These are phyloP conservation scores for Vickermania ingenoplastis DNA, from an alignment of 208 protist genomes.

Conservation along the genomic window DNA sequence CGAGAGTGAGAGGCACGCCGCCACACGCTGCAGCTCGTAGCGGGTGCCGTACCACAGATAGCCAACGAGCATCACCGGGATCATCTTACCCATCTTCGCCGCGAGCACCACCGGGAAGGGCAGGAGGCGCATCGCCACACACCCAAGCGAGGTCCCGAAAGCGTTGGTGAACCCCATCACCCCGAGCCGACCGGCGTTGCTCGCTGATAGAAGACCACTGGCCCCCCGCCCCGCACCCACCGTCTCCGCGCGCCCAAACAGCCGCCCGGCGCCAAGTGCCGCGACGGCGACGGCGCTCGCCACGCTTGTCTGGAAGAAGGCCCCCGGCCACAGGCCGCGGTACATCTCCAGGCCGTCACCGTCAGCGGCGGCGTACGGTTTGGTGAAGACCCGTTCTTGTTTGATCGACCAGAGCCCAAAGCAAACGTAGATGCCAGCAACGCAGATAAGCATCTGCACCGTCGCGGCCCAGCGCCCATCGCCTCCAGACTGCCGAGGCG, in stretches of 20 bases:
- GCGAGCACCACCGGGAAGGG: conserved; percentile 71
- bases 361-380: conserved; percentile 26
- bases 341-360: neutral
- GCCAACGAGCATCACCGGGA: conserved; percentile 74
- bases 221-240: neutral
- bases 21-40: conserved; percentile 46
- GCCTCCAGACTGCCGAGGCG: no score
- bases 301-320: neutral
- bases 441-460: conserved; percentile 53
- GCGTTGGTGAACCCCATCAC: conserved; percentile 67
- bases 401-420: conserved; percentile 81
- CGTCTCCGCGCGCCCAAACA: neutral
- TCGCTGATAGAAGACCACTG: neutral
- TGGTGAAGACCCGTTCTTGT: conserved; percentile 67
- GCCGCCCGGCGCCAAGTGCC: neutral
- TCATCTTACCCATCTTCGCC: conserved; percentile 84
- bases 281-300: neutral
- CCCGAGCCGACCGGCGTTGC: conserved; percentile 19
- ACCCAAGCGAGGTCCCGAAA: conserved; percentile 53
- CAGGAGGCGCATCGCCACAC: conserved; percentile 68
- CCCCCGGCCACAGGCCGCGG: neutral
- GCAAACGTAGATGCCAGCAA: conserved; percentile 68
- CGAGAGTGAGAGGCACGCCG: conserved; percentile 51
- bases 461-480: conserved; percentile 7
- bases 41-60: conserved; percentile 54